Conservation (phyloP, 208 protist genomes). For the Naegleria lovaniensis region DNA sequence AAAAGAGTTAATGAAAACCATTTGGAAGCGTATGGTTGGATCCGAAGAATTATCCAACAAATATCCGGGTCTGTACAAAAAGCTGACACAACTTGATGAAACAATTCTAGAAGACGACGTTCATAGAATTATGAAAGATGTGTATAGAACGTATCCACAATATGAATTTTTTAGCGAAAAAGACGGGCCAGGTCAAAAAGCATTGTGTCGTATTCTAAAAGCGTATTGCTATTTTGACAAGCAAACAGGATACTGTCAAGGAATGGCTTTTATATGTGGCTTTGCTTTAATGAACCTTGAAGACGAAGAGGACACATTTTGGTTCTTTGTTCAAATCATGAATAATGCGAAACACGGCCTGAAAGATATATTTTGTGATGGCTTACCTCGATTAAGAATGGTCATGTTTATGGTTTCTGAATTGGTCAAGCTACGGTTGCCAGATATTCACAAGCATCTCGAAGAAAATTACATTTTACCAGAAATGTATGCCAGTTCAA, state of each 20-base stretch:
- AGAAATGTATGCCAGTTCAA: not conserved
- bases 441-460: not conserved
- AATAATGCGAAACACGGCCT: slow-evolving; percentile 33
- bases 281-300: slow-evolving; percentile 64
- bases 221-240: slow-evolving; percentile 66
- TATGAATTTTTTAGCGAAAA: slow-evolving; percentile 57
- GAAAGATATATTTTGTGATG: not conserved
- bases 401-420: not conserved
- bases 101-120: not conserved
- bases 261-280: slow-evolving; percentile 76
- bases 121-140: slow-evolving; percentile 62
- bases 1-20: not conserved
- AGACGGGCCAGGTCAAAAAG: slow-evolving; percentile 58
- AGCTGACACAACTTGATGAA: not conserved
- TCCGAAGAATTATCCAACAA: not conserved
- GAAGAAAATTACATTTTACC: not conserved
- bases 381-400: not conserved
- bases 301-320: slow-evolving; percentile 72
- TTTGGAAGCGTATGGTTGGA: not conserved
- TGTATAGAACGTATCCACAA: slow-evolving; percentile 71
- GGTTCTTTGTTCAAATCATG: slow-evolving; percentile 71
- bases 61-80: not conserved
- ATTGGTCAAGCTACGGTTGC: not conserved
- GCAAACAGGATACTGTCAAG: slow-evolving; percentile 72
- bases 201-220: slow-evolving; percentile 62